phyloP scores from a whole-genome alignment of 176 grass and related monocot species.

The Eragrostis curvula region DNA sequence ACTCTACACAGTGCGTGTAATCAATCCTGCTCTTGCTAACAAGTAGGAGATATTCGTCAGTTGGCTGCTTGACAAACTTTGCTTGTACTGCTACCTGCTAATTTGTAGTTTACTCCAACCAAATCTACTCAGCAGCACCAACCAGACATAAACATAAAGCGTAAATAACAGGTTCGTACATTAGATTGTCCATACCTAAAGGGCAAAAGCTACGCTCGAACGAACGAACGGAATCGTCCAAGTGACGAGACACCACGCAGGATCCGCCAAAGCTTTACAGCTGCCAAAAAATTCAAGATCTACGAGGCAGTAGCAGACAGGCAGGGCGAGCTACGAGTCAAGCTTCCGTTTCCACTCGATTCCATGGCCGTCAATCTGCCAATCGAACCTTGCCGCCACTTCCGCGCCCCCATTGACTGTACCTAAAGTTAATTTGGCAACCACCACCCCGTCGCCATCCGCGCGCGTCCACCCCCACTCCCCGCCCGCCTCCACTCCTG shows the following conservation, averaged over 20 bases:
- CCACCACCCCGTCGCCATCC: constrained; percentile 52
- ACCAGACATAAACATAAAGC: neutral
- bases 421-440: constrained; percentile 28
- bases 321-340: neutral
- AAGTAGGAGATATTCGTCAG: no score
- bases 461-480: constrained; percentile 19
- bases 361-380: constrained; percentile 1
- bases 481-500: neutral
- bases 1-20: no score
- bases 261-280: neutral
- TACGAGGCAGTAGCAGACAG: neutral
- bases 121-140: neutral
- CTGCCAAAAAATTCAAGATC: constrained; percentile 20
- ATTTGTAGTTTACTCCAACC: constrained; percentile 28
- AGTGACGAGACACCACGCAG: neutral
- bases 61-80: neutral
- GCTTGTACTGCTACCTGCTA: neutral
- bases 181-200: neutral
- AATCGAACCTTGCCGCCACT: constrained; percentile 42
- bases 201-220: constrained; percentile 9
- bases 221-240: constrained; percentile 27
- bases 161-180: neutral
- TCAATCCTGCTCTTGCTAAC: no score
- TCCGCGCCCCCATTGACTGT: constrained; percentile 25
- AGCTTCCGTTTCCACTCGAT: constrained; percentile 37